These are phyloP conservation scores for Mangifera indica DNA, from an alignment of 345 rosid genomes.

Conservation along the genomic window DNA sequence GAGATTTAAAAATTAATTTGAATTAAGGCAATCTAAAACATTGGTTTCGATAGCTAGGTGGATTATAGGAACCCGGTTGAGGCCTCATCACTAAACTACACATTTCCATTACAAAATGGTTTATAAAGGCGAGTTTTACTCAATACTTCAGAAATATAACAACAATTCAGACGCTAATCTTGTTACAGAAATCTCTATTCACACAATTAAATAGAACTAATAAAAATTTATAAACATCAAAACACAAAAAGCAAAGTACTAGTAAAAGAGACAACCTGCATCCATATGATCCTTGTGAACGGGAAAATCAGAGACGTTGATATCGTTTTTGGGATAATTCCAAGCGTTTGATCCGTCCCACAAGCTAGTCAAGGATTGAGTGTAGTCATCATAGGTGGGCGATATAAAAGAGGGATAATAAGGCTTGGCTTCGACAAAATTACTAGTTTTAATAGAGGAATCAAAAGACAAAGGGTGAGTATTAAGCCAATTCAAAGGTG, in stretches of 20 bases:
- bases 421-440: slow-evolving; percentile 32
- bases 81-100: too few species aligned
- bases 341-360: slow-evolving; percentile 35
- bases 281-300: slow-evolving; percentile 27
- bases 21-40: too few species aligned
- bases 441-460: neutral
- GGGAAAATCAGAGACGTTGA: slow-evolving; percentile 19
- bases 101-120: too few species aligned
- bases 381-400: slow-evolving; percentile 19
- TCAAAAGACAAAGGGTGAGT: slow-evolving; percentile 26
- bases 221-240: neutral
- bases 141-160: too few species aligned
- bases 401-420: slow-evolving; percentile 41
- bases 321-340: slow-evolving; percentile 32
- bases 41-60: too few species aligned
- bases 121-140: too few species aligned
- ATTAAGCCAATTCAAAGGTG: slow-evolving; percentile 26
- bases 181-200: too few species aligned
- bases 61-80: too few species aligned
- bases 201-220: neutral
- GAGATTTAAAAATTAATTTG: too few species aligned
- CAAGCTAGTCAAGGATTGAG: slow-evolving; percentile 29
- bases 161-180: too few species aligned
- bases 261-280: slow-evolving; percentile 34
- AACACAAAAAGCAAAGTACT: neutral